Percentiles rank a stretch among this genome's conserved stretches.
Conservation (phyloP, 257 asterid genomes). For the Nicotiana otophora region DNA sequence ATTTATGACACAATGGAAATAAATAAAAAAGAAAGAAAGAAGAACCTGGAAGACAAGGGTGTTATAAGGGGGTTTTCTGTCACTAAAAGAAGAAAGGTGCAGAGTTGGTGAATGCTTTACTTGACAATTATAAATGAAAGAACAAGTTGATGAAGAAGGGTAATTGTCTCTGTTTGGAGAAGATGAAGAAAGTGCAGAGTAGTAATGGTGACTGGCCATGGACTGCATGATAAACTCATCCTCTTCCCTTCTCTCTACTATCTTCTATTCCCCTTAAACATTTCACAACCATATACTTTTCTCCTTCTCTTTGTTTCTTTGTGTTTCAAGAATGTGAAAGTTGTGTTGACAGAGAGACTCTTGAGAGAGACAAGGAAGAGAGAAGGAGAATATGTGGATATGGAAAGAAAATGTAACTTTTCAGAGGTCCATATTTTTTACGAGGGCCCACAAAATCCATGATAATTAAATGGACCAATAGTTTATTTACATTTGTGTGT, state of each 20-base stretch:
- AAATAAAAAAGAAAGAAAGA: background rate
- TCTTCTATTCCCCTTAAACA: conserved; percentile 11
- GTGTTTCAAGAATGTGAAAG: conserved; percentile 12
- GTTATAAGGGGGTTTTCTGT: conserved; percentile 48
- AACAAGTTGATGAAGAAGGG: background rate
- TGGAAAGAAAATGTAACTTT: conserved; percentile 12
- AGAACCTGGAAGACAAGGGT: conserved; percentile 75
- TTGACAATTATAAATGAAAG: conserved; percentile 24
- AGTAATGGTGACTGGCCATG: conserved; percentile 48
- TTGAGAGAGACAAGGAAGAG: conserved; percentile 9
- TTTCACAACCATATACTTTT: conserved; percentile 5
- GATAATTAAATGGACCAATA: background rate
- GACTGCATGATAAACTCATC: conserved; percentile 50
- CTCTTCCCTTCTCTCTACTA: conserved; percentile 28
- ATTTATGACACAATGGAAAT: background rate
- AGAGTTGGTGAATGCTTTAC: conserved; percentile 35
- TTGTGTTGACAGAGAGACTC: conserved; percentile 13
- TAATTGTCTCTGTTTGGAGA: conserved; percentile 16
- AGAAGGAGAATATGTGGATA: conserved; percentile 34
- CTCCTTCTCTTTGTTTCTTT: background rate
- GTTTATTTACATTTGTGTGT: background rate
- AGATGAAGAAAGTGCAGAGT: conserved; percentile 39
- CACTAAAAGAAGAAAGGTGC: conserved; percentile 25
- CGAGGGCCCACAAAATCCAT: conserved; percentile 49
- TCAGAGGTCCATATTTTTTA: background rate